Base-by-base conservation (phyloP, 2,329 filamentous ascomycete genomes). In the Pseudocercospora pini-densiflorae region DNA sequence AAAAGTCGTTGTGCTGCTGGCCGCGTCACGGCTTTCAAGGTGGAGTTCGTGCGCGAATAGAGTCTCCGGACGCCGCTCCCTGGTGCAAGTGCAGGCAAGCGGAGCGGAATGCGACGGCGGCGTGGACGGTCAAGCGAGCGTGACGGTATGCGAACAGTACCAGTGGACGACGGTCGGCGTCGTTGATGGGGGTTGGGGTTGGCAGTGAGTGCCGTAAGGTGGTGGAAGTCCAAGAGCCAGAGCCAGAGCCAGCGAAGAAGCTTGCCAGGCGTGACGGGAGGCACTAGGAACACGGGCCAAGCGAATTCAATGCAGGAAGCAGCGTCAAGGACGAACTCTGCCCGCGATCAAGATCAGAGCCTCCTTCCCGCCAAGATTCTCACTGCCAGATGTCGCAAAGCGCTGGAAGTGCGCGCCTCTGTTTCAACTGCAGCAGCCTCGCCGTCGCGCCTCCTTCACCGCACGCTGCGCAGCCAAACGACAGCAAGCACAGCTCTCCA, bases 131-230 rank as follows among this genome's bases (percentile, higher is more conserved):
- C 55, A 68, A 73, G 71, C 71, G 71, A 73, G 70, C 68, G 71
- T 70, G 66, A 63, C 70, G 71, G 71, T 68, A 70, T 70, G 66
- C 68, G 65, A 72, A 65, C 68, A 67, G 70, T 68, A 71, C 53
- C 76, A 71, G 64, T 63, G 63, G 36, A 57, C 23, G 33, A 55
- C 29, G 61, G 64, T 21, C 51, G 62, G 31, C 9, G 51, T 51
- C 57, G 62, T n/a, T 40, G 40, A 43, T 43, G 40, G 40, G 40
- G 40, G 40, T 3, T 45, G 64, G 64, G 31, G 40, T n/a, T 33
- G 27, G 55, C 47, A 49, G 33, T 16, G 31, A 51, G n/a, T 45
- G 23, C 14, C 45, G 16, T 43, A n/a, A 43, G 54, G 43, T 58
- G 57, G 60, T 58, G 45, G 19, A 55, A 51, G 49, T 36, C 49